Percentiles rank a stretch among this genome's conserved stretches.
Conservation (phyloP, 805 yeast species). For the Candida nanaspora region DNA sequence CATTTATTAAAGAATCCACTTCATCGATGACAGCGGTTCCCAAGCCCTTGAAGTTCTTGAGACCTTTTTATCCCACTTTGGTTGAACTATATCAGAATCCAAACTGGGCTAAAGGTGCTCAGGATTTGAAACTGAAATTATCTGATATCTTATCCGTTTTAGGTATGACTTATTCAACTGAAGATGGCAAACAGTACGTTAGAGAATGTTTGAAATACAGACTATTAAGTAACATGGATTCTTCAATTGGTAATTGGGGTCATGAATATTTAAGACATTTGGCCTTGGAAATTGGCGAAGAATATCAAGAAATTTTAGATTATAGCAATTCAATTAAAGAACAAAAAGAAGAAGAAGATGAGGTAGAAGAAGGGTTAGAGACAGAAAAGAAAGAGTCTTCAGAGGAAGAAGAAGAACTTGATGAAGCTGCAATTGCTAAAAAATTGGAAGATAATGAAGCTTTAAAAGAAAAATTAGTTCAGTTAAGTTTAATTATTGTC, state of each 20-base stretch:
- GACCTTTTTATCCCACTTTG: slow-evolving; percentile 77
- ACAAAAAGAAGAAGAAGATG: slow-evolving; percentile 22
- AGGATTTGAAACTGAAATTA: slow-evolving; percentile 38
- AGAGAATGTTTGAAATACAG: slow-evolving; percentile 78
- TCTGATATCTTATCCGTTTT: slow-evolving; percentile 90
- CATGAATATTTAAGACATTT: slow-evolving; percentile 96
- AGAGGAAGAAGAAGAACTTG: too few relatives aligned
- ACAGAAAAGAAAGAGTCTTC: too few relatives aligned
- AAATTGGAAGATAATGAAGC: neutral
- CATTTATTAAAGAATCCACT: slow-evolving; percentile 81
- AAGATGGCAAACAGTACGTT: slow-evolving; percentile 41
- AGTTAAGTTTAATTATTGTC: slow-evolving; percentile 68
- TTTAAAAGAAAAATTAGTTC: slow-evolving; percentile 33
- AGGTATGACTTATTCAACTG: slow-evolving; percentile 90
- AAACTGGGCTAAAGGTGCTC: slow-evolving; percentile 42
- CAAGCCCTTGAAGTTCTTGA: slow-evolving; percentile 89
- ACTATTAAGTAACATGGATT: slow-evolving; percentile 36
- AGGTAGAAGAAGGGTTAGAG: slow-evolving; percentile 1
- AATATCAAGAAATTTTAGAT: slow-evolving; percentile 46
- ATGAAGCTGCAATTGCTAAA: neutral
- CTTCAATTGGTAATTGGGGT: slow-evolving; percentile 85
- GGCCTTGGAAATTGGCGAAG: slow-evolving; percentile 91
- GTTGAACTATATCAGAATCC: slow-evolving; percentile 46
- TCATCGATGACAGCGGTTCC: slow-evolving; percentile 99
- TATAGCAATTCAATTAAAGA: slow-evolving; percentile 7